Base-by-base conservation (phyloP, 2,329 filamentous ascomycete genomes). In the Ceratocystis albifundus region DNA sequence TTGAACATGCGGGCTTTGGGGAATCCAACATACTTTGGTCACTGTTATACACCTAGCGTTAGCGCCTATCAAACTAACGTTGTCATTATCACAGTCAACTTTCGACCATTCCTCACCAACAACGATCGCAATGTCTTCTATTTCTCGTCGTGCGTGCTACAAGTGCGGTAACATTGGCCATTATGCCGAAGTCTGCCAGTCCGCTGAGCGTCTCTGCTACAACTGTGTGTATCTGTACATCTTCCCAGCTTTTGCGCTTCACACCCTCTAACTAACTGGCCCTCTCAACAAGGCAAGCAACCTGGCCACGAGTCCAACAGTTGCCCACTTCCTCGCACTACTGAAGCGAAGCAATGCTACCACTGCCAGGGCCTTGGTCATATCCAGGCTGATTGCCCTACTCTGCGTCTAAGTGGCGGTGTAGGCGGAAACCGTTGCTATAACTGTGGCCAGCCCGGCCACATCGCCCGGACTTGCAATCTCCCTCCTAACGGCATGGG, bases 301-400 rank as follows among this genome's bases (percentile, higher is more conserved):
- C 89, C 89, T 69, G 88, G 86, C 86, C 94, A 99, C 79, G 94
- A 99, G 81, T 97, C 93, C 71, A 97, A 96, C 80, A 89, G 88
- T 77, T 99, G 94, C 84, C 94, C 94, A 72, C 87, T 93, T 75
- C 94, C 94, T 74, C 88, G 94, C 77, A 96, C 93, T 69, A 96
- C 94, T 70, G 94, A 99, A 80, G 91, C 91, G 65, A 99, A 99
- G 86, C 94, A 99, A 83, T 99, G 94, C 85, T 99, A 99, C 78
- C 94, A 97, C 80, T 99, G 94, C 83, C 94, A 97, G 82, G 94
- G 94, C 68, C 85, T 97, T 69, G 94, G 94, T 71, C 94, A 99
- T 76, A 94, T 99, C 73, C 94, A 99, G 82, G 94, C 94, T 72
- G 94, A 99, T 78, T 99, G 94, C 84, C 94, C 94, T 73, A 97